These are phyloP conservation scores for Ceratobasidium sp. DNA, from an alignment of 1,284 basidiomycete species.

Conservation along the genomic window DNA sequence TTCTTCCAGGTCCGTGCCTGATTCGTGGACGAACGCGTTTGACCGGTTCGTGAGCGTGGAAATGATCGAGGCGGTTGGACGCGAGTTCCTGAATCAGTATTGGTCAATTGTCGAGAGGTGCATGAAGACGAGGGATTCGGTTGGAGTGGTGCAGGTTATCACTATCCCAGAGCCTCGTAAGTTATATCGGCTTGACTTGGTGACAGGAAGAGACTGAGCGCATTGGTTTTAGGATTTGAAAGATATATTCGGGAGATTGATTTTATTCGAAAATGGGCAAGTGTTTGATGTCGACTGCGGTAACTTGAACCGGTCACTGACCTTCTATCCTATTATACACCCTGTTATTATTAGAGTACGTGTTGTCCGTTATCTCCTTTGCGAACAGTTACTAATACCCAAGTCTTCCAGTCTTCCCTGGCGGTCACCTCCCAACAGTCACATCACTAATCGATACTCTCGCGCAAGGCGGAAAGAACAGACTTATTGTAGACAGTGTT, in stretches of 20 bases:
- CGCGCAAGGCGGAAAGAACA: slow-evolving; percentile 68
- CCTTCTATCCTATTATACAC: not conserved
- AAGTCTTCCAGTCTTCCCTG: slow-evolving; percentile 74
- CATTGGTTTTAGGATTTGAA: slow-evolving; percentile 64
- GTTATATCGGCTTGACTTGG: slow-evolving; percentile 52
- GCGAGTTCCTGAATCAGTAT: slow-evolving; percentile 74
- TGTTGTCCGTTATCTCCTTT: not conserved
- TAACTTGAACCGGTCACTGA: not conserved
- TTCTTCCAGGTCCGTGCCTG: slow-evolving; percentile 64
- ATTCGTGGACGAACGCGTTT: slow-evolving; percentile 73
- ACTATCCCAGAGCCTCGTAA: slow-evolving; percentile 82
- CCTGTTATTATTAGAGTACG: not conserved
- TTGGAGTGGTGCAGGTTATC: slow-evolving; percentile 82
- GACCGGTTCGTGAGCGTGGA: slow-evolving; percentile 82
- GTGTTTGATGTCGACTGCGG: slow-evolving; percentile 49
- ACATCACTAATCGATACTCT: slow-evolving; percentile 67
- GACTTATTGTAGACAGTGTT: slow-evolving; percentile 77
- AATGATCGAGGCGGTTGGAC: slow-evolving; percentile 85
- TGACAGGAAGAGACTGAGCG: not conserved
- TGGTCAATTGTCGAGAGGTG: slow-evolving; percentile 79
- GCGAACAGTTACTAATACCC: not conserved
- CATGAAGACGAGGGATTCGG: slow-evolving; percentile 71
- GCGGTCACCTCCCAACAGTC: slow-evolving; percentile 79
- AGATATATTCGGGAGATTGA: slow-evolving; percentile 73
- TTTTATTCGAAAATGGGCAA: slow-evolving; percentile 84